Base-by-base conservation (phyloP, 1,284 basidiomycete genomes). In the Ganoderma resinaceum region DNA sequence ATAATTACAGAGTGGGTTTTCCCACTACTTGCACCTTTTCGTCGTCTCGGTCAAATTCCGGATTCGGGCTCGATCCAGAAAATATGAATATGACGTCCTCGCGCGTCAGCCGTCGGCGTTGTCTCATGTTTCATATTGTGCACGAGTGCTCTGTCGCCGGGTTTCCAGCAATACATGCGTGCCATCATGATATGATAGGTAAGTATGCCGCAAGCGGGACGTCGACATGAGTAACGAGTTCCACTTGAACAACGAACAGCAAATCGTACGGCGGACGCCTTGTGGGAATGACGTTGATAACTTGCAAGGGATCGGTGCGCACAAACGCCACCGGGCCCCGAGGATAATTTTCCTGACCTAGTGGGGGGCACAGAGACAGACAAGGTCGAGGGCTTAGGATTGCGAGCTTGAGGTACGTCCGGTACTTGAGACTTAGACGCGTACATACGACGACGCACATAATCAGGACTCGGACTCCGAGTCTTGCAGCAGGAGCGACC, bases 131-230 rank as follows among this genome's bases (percentile, higher is more conserved):
- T 7, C 43, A 46, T 46, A n/a, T 49, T 49, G 23, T n/a, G n/a
- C n/a, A n/a, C 23, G 46, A 12, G 46, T 26, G 46, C n/a, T 49
- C 46, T 49, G 46, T 49, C 46, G 46, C 46, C 23, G 26, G 23
- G 23, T 49, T 49, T 23, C 23, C 46, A 49, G 23, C 46, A 26
- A 26, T 49, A 23, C 46, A 49, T 49, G 23, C 11, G 46, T 49
- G 9, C 46, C 46, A 49, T 49, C 46, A 49, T 49, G 46, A 49
- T 49, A 49, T 49, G 46, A 23, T 46, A 46, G 43, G 43, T 46
- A 46, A 46, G 43, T n/a, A 49, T 12, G 46, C 12, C 46, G 46
- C 46, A 49, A 26, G 26, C 23, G 2, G 23, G 46, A 49, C 46
- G 9, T 49, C 23, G 11, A 26, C 7, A 26, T 8, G 43, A 12